phyloP scores from a whole-genome alignment of 768 basidiomycete genomes.

The Multifurca ochricompacta region DNA sequence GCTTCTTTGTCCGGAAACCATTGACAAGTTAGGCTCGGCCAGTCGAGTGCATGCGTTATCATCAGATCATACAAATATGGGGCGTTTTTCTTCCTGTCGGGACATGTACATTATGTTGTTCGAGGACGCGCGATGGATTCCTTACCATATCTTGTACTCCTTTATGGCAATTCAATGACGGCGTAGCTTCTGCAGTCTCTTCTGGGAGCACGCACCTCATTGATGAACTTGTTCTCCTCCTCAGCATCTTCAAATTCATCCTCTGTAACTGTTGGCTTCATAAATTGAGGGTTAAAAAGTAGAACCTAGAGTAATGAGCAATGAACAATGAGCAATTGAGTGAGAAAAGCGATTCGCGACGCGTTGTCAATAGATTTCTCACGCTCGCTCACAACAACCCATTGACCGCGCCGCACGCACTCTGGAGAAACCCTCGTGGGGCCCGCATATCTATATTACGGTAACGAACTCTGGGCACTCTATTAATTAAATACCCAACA shows the following conservation, averaged over 20 bases:
- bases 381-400: slow-evolving; percentile 5
- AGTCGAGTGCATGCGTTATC: slow-evolving; percentile 94
- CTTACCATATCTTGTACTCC: slow-evolving; percentile 83
- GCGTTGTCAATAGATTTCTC: slow-evolving; percentile 10
- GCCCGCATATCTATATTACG: slow-evolving; percentile 17
- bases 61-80: slow-evolving; percentile 97
- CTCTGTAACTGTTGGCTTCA: slow-evolving; percentile 47
- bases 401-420: too few relatives aligned
- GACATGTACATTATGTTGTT: slow-evolving; percentile 2
- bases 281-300: slow-evolving; percentile 23
- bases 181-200: background rate
- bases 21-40: slow-evolving; percentile 96
- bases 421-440: background rate
- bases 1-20: slow-evolving; percentile 98
- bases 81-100: slow-evolving; percentile 85
- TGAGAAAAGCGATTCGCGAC: slow-evolving; percentile 8
- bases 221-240: slow-evolving; percentile 83
- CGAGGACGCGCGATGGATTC: background rate
- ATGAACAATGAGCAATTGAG: background rate
- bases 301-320: background rate
- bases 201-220: slow-evolving; percentile 49
- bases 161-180: slow-evolving; percentile 25
- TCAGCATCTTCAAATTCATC: slow-evolving; percentile 80
- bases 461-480: slow-evolving; percentile 9
- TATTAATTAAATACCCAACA: slow-evolving; percentile 1